These are phyloP conservation scores for Polymyxa betae DNA, from an alignment of 208 protist species.

Conservation along the genomic window DNA sequence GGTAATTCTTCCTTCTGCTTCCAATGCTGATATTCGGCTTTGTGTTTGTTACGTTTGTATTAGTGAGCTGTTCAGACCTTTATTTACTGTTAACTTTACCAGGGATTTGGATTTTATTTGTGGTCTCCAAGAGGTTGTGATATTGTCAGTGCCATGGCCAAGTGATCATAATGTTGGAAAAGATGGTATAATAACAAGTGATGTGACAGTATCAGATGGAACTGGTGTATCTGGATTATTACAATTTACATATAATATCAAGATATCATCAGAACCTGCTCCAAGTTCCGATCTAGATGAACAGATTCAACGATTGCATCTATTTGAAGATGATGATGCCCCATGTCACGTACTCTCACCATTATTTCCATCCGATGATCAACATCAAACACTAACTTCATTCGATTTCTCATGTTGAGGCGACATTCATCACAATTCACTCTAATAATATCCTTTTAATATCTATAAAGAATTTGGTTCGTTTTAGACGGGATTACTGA, in stretches of 20 bases:
- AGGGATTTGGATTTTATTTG: constrained; percentile 32
- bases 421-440: no score
- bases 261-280: no score
- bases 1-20: not conserved
- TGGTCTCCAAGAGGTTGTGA: constrained; percentile 19
- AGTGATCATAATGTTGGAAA: not conserved
- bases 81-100: no score
- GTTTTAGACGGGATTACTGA: no score
- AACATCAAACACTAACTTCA: no score
- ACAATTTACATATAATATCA: constrained; percentile 3
- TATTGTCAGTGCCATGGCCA: not conserved
- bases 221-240: not conserved
- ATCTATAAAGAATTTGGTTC: no score
- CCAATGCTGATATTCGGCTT: not conserved
- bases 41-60: no score
- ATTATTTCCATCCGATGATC: no score
- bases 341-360: no score
- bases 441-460: no score
- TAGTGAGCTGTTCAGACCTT: no score
- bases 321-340: not conserved
- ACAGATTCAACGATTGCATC: constrained; percentile 37
- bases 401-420: no score
- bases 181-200: not conserved
- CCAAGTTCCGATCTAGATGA: constrained; percentile 8
- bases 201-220: not conserved